Evolutionary conservation across 169 alveolate genomes (phyloP).

Genomic region (Plasmodium blacklocki): DNA sequence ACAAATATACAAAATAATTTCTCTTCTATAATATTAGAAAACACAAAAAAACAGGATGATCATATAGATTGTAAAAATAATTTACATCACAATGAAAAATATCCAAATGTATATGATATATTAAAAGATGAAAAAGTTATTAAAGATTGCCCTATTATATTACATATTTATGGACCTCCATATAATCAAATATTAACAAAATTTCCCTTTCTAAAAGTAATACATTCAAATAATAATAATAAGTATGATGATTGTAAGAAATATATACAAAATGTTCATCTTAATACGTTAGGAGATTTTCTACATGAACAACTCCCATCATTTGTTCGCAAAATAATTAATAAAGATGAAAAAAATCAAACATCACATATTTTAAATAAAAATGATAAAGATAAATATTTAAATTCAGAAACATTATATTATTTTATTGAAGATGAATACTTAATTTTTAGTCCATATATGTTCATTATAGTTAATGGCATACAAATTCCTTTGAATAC

Average conservation of each 20-base stretch:
- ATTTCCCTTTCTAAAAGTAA: constrained; percentile 21
- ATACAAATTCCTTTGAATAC: constrained; percentile 72
- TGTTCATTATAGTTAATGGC: constrained; percentile 66
- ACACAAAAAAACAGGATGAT: background rate
- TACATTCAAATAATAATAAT: background rate
- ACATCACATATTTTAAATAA: background rate
- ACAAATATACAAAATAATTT: background rate
- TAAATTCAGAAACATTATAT: constrained; percentile 30
- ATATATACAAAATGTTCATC: constrained; percentile 1
- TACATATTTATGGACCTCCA: constrained; percentile 76
- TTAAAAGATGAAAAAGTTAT: constrained; percentile 25
- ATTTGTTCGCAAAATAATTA: constrained; percentile 34
- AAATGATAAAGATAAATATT: background rate
- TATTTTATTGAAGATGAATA: constrained; percentile 66
- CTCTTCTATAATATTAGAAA: background rate
- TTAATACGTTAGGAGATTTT: constrained; percentile 62
- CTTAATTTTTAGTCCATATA: constrained; percentile 56
- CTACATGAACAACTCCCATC: constrained; percentile 43
- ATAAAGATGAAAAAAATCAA: constrained; percentile 5
- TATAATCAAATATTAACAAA: constrained; percentile 64
- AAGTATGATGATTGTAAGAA: too few species aligned
- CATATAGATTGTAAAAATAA: background rate
- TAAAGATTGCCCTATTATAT: constrained; percentile 64
- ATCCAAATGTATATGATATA: constrained; percentile 6
- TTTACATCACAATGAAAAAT: background rate